Evolutionary conservation across 768 basidiomycete genomes (phyloP), one percentile per base, ranked within the genome.

Genomic region (Pleurotus eryngii): DNA sequence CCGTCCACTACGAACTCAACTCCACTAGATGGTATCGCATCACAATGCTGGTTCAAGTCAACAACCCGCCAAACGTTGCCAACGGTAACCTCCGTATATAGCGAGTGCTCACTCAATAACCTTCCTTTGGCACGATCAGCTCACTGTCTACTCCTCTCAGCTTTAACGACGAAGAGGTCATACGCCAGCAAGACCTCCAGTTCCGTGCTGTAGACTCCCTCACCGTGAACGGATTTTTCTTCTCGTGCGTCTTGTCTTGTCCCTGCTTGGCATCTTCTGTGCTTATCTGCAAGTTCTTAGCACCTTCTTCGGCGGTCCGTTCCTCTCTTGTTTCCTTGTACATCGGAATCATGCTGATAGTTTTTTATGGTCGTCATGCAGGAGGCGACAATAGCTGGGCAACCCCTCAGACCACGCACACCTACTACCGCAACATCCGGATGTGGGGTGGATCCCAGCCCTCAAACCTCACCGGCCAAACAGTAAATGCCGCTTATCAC

Each of bases 281-380:
- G 42, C 50, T 51, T 27, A 56, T 9, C 27, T 24, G 12, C 48
- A 4, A 26, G 47, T 7, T 35, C 30, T 26, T 59, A 89, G 88
- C 35, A 91, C 89, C 18, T 92, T 93, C 75, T 93, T 92, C 65
- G 91, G 90, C 71, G 92, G 89, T 74, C 60, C 67, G 58, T 58
- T 15, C n/a, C 5, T 26, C 51, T 27, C 22, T 27, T 22, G 11
- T 24, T 37, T 24, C 38, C n/a, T 49, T 18, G 43, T 51, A 17
- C 22, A 7, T 22, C 55, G n/a, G 42, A 37, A 3, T 45, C 22
- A n/a, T 22, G 15, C 60, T 64, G 49, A 69, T 58, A 15, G 30
- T 35, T 35, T 35, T 30, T 11, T 35, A 11, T 35, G 30, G 30
- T 48, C 55, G 20, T 47, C 46, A 35, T 59, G 42, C 61, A 82